Conservation (phyloP, 352 stramenopile species). For the Poterioochromonas sp. region DNA sequence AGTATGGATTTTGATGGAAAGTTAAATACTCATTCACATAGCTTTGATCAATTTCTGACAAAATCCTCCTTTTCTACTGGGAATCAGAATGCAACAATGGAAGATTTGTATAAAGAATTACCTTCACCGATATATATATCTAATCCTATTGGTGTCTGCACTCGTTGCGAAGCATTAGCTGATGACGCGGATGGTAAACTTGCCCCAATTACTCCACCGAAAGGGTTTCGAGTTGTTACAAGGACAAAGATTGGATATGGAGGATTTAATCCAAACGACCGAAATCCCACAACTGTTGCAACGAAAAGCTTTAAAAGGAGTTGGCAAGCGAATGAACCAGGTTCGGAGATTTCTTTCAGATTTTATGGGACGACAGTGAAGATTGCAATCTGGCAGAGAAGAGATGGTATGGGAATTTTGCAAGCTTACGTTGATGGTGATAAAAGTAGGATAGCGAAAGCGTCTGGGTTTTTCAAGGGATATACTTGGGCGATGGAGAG, state of each 20-base stretch:
- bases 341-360: conserved; percentile 21
- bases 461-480: conserved; percentile 31
- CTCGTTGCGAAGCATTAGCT: conserved; percentile 16
- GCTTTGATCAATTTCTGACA: background rate
- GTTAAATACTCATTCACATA: background rate
- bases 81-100: too few species aligned
- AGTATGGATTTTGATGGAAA: background rate
- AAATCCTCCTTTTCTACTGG: too few species aligned
- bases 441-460: background rate
- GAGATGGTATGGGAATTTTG: conserved; percentile 28
- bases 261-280: conserved; percentile 19
- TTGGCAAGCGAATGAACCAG: conserved; percentile 30
- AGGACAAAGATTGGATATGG: conserved; percentile 26
- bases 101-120: too few species aligned
- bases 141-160: conserved; percentile 26
- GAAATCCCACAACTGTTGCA: background rate
- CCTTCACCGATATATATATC: background rate
- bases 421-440: conserved; percentile 29
- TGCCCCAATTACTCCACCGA: background rate
- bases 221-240: conserved; percentile 26
- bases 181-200: conserved; percentile 21
- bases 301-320: conserved; percentile 3
- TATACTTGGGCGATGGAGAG: conserved; percentile 34
- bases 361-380: conserved; percentile 20
- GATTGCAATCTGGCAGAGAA: conserved; percentile 29